These are phyloP conservation scores for Asparagopsis taxiformis DNA, from an alignment of 31 red algal genomes.

Conservation along the genomic window DNA sequence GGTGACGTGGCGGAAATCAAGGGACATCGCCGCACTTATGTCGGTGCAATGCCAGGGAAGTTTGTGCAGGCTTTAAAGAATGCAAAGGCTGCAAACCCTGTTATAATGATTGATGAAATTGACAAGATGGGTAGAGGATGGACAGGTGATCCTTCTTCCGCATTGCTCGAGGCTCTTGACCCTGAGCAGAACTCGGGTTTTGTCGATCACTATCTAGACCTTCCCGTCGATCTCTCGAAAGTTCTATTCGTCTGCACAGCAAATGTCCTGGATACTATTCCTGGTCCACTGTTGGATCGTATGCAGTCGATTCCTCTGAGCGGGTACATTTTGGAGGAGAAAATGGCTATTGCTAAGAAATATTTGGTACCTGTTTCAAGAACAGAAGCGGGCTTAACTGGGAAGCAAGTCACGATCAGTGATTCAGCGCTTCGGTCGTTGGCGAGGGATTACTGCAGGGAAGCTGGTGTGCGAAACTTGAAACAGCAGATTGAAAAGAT, in stretches of 20 bases:
- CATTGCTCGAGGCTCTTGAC: constrained; percentile 93
- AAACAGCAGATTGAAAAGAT: constrained; percentile 90
- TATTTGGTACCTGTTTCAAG: constrained; percentile 77
- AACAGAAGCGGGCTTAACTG: constrained; percentile 65
- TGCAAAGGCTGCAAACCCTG: constrained; percentile 82
- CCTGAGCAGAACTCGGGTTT: constrained; percentile 94
- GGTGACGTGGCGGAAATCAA: constrained; percentile 94
- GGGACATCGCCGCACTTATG: constrained; percentile 96
- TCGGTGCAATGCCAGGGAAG: constrained; percentile 98
- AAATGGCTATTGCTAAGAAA: constrained; percentile 83
- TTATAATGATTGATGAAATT: constrained; percentile 98
- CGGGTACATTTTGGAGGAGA: constrained; percentile 97
- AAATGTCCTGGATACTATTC: constrained; percentile 89
- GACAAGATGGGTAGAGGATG: constrained; percentile 96
- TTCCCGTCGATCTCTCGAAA: constrained; percentile 88
- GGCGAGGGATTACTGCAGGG: constrained; percentile 86
- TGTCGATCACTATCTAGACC: constrained; percentile 95
- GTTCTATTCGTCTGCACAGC: constrained; percentile 95
- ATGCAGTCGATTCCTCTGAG: constrained; percentile 91
- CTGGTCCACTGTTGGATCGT: constrained; percentile 83
- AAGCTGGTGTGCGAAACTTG: constrained; percentile 92
- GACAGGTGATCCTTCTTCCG: constrained; percentile 83
- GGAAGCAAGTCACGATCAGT: constrained; percentile 53
- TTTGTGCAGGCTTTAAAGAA: constrained; percentile 92
- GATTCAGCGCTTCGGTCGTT: constrained; percentile 59